Base-by-base conservation (phyloP, 2,329 filamentous ascomycete species). In the Raffaelea deltoideospora region DNA sequence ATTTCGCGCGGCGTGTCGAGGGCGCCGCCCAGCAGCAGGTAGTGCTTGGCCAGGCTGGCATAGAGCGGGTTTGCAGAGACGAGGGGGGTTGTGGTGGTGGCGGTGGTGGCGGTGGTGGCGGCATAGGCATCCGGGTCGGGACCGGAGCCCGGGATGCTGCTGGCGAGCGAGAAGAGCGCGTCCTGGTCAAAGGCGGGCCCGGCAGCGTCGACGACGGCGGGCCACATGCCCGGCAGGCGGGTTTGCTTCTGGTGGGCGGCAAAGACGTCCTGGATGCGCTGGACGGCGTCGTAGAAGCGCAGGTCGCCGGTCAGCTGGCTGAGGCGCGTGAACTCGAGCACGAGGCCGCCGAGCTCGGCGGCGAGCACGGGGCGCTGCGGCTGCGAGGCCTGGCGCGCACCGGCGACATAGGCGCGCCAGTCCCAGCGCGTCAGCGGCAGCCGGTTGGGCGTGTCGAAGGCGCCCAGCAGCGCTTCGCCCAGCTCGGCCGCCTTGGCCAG, bases 401-500 rank as follows among this genome's bases (percentile, higher is more conserved):
- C 56, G 19, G 46, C 47, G 14, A 22, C 65, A 58, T 38, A 77
- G 38, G 58, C 55, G 37, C 60, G 60, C 67, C 69, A 73, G 35
- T 68, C 60, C 58, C 72, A 77, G 35, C 67, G 64, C 8, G 61
- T 61, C 31, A 72, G 58, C 0, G 78, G 78, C 64, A 82, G 72
- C n/a, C 66, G 64, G 48, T 76, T 78, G 2, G 71, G 70, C 10
- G 77, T 80, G 45, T 81, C 76, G 45, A 79, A 81, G 2, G 72
- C 72, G 19, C 67, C 65, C 49, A 79, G 75, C 19, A 82, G 57
- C 49, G 81, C 55, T 40, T 77, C 68, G 17, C 67, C 76, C 10
- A 81, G 60, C 53, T 80, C 72, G 2, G 61, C 58, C 2, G 76
- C 74, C 51, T 81, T 80, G 29, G 56, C 56, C 28, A 81, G 57